Conservation (phyloP, 2,329 filamentous ascomycete genomes). For the Lasiodiplodia gonubiensis region DNA sequence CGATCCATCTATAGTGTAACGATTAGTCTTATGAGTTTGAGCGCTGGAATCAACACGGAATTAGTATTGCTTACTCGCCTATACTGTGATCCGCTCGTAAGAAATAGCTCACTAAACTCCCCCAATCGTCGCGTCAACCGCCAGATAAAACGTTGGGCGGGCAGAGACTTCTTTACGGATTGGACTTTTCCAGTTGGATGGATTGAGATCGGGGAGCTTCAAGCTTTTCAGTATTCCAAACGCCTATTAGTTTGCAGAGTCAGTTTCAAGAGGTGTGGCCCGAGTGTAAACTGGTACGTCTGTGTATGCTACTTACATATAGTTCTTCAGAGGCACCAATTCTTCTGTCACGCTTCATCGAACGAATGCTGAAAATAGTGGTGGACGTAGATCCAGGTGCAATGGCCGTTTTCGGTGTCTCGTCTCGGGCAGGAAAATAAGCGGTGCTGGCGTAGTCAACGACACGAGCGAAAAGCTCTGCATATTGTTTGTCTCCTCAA, state of each 20-base stretch:
- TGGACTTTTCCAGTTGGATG: conserved; percentile 56
- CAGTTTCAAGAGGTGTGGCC: neutral
- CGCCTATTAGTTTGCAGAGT: conserved; percentile 40
- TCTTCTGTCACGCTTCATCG: neutral
- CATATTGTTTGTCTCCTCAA: no score
- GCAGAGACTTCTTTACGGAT: conserved; percentile 55
- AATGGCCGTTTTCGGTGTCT: neutral
- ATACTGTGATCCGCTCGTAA: conserved; percentile 55
- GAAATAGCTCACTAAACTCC: conserved; percentile 57
- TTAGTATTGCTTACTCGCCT: conserved; percentile 34
- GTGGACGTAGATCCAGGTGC: neutral
- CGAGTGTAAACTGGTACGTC: neutral
- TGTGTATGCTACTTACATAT: neutral
- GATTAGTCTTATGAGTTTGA: neutral
- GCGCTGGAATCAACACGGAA: neutral
- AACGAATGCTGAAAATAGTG: neutral
- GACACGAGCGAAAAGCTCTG: no score
- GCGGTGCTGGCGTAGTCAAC: no score
- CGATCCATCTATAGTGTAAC: conserved; percentile 4
- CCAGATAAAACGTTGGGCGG: no score
- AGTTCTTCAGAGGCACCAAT: neutral
- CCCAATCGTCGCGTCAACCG: no score
- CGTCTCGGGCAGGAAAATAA: neutral
- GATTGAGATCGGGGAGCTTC: conserved; percentile 44
- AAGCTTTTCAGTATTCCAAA: conserved; percentile 50